These are phyloP conservation scores for Escallonia rubra DNA, from an alignment of 129 eudicot genomes.

Conservation along the genomic window DNA sequence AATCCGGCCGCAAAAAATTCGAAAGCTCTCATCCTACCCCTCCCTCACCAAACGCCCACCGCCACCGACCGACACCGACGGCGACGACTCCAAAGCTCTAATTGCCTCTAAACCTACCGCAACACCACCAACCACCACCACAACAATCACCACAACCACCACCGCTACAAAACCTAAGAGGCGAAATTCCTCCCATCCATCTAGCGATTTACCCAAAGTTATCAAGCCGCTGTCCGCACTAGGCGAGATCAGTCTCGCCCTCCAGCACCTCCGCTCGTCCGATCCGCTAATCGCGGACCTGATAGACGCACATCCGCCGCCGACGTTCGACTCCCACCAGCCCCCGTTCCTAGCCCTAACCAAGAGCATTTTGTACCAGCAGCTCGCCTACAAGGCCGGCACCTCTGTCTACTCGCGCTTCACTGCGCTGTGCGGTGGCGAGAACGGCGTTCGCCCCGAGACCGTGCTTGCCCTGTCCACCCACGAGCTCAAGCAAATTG, in stretches of 20 bases:
- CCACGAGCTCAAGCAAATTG: conserved; percentile 78
- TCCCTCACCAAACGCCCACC: conserved; percentile 2
- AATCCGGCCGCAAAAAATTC: conserved; percentile 82
- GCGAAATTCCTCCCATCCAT: conserved; percentile 36
- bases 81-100: conserved; percentile 15
- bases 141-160: not conserved
- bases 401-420: conserved; percentile 73
- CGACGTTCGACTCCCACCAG: conserved; percentile 56
- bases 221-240: conserved; percentile 48
- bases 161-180: conserved; percentile 29
- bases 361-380: conserved; percentile 78
- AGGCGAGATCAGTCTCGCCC: conserved; percentile 53
- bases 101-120: conserved; percentile 3
- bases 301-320: conserved; percentile 60
- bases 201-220: conserved; percentile 25
- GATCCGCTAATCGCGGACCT: conserved; percentile 58
- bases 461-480: conserved; percentile 49
- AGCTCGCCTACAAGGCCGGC: conserved; percentile 82
- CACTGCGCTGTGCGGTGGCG: conserved; percentile 73
- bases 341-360: conserved; percentile 68
- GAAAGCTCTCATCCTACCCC: conserved; percentile 50
- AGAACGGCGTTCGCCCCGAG: conserved; percentile 51
- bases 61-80: not conserved
- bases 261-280: conserved; percentile 54
- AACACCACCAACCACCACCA: conserved; percentile 15